Evolutionary conservation across 768 basidiomycete genomes (phyloP).

Genomic region (Leccinum incarnatum): DNA sequence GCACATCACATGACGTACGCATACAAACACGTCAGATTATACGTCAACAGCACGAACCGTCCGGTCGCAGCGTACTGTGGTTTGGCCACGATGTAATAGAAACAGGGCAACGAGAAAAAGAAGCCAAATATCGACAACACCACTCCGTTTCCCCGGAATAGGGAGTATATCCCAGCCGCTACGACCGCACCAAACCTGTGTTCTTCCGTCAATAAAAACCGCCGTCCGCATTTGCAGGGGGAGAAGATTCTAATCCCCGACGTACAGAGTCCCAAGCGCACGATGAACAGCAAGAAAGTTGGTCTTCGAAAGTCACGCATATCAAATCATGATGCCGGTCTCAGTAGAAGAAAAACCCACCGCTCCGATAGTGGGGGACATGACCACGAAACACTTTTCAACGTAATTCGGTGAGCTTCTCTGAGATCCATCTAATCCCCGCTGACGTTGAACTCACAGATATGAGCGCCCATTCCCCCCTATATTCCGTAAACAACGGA

Average conservation of each 20-base stretch:
- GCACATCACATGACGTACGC: slow-evolving; percentile 40
- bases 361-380: slow-evolving; percentile 85
- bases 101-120: slow-evolving; percentile 89
- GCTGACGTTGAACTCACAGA: slow-evolving; percentile 51
- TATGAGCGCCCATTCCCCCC: slow-evolving; percentile 95
- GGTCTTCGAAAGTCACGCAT: slow-evolving; percentile 48
- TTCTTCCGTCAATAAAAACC: slow-evolving; percentile 5
- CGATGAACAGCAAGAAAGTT: slow-evolving; percentile 85
- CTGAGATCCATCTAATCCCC: slow-evolving; percentile 10
- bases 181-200: slow-evolving; percentile 72
- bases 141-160: slow-evolving; percentile 74
- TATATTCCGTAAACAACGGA: slow-evolving; percentile 73
- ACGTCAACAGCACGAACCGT: slow-evolving; percentile 80
- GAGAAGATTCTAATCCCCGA: background rate
- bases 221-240: slow-evolving; percentile 1
- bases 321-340: slow-evolving; percentile 3
- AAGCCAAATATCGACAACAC: slow-evolving; percentile 83
- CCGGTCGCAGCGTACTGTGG: slow-evolving; percentile 74
- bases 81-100: slow-evolving; percentile 80
- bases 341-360: slow-evolving; percentile 40
- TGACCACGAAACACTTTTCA: slow-evolving; percentile 79
- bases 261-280: slow-evolving; percentile 80
- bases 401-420: slow-evolving; percentile 5
- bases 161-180: slow-evolving; percentile 67
- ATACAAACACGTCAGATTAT: slow-evolving; percentile 82